Percentiles rank a stretch among this genome's conserved stretches.
Conservation (phyloP, 495 filamentous ascomycete genomes). For the Hypoxylon perforatum region DNA sequence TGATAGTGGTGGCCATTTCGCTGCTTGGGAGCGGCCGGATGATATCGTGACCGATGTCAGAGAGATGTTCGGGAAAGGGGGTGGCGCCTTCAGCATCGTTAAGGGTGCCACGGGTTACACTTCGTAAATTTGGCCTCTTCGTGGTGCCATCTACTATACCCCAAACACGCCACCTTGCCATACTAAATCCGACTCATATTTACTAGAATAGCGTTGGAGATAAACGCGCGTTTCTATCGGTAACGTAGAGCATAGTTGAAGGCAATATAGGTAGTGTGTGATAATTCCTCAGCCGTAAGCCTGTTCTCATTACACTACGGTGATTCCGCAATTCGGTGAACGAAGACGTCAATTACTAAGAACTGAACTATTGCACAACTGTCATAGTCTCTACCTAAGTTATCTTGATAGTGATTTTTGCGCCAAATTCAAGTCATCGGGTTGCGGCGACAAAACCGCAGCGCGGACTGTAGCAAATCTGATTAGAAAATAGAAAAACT, state of each 20-base stretch:
- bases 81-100: constrained; percentile 43
- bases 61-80: constrained; percentile 64
- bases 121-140: constrained; percentile 13
- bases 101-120: constrained; percentile 50
- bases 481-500: background rate
- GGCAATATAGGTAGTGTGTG: background rate
- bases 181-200: background rate
- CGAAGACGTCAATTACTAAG: background rate
- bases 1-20: constrained; percentile 72
- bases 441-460: too few relatives aligned
- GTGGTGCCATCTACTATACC: background rate
- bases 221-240: background rate
- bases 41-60: constrained; percentile 65
- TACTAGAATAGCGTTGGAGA: background rate
- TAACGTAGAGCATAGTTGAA: background rate
- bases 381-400: background rate
- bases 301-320: background rate
- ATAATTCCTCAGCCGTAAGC: background rate
- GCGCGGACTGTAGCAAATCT: too few relatives aligned
- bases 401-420: background rate
- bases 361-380: background rate
- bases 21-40: constrained; percentile 68
- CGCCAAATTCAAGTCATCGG: too few relatives aligned
- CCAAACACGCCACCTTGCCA: background rate
- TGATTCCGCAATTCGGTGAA: background rate